These are phyloP conservation scores for Colletotrichum paranaense DNA, from an alignment of 2,329 filamentous ascomycete genomes.

Conservation along the genomic window DNA sequence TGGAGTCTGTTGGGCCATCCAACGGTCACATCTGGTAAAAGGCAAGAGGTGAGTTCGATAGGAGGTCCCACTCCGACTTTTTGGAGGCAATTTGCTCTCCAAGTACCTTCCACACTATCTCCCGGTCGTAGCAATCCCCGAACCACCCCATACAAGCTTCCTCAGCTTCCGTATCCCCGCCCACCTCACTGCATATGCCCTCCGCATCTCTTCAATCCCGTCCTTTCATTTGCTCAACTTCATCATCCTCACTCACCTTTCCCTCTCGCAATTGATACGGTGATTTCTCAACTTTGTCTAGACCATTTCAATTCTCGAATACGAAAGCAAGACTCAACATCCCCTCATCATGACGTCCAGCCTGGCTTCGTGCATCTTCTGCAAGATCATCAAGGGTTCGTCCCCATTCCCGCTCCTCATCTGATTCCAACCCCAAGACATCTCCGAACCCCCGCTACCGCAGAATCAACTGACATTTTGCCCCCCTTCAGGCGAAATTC, in stretches of 20 bases:
- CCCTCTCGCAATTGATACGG: not conserved
- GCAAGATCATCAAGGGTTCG: slow-evolving; percentile 94
- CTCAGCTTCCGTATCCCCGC: slow-evolving; percentile 17
- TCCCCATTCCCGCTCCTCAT: not conserved
- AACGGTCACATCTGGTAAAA: slow-evolving; percentile 79
- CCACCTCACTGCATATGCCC: not conserved
- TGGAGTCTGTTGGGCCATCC: slow-evolving; percentile 54
- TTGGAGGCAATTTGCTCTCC: rapidly evolving
- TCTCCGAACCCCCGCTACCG: slow-evolving; percentile 11
- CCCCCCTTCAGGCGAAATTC: slow-evolving; percentile 81
- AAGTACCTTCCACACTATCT: slow-evolving; percentile 32
- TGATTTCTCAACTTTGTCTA: not conserved
- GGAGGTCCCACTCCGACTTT: slow-evolving; percentile 67
- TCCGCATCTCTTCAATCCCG: not conserved
- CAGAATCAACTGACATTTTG: slow-evolving; percentile 22
- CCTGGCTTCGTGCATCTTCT: slow-evolving; percentile 89
- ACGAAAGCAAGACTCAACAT: not conserved
- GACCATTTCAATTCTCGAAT: not conserved
- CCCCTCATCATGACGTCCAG: slow-evolving; percentile 44
- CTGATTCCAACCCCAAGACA: slow-evolving; percentile 15
- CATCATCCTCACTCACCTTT: not conserved
- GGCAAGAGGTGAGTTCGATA: slow-evolving; percentile 75
- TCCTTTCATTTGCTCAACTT: not conserved
- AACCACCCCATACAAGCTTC: slow-evolving; percentile 10
- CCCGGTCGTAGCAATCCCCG: too few relatives aligned